phyloP scores from a whole-genome alignment of 768 basidiomycete species.

The Lepiota venenata region DNA sequence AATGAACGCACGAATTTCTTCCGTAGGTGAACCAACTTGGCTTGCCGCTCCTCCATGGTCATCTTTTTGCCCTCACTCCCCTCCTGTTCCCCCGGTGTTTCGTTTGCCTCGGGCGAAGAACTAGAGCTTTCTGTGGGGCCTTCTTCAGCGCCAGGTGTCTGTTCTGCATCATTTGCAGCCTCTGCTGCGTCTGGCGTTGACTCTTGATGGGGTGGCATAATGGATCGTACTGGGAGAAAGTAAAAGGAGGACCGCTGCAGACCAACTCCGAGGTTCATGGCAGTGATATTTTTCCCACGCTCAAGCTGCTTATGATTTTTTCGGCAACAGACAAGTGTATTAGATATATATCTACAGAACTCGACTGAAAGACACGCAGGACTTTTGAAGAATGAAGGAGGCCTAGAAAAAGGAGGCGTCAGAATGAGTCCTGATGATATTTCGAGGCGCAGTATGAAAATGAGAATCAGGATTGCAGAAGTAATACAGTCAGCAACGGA shows the following conservation, averaged over 20 bases:
- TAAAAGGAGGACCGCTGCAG: neutral
- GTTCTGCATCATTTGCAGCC: constrained; percentile 26
- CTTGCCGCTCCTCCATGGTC: constrained; percentile 71
- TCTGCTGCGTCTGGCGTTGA: constrained; percentile 18
- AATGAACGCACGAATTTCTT: constrained; percentile 64
- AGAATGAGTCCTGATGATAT: neutral
- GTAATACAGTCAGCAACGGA: constrained; percentile 44
- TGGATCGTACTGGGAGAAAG: neutral
- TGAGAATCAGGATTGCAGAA: constrained; percentile 58
- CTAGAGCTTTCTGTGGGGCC: neutral
- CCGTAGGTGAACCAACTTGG: constrained; percentile 73
- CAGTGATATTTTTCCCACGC: constrained; percentile 3
- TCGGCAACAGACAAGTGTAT: too few relatives aligned
- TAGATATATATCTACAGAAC: too few relatives aligned
- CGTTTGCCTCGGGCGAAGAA: constrained; percentile 14
- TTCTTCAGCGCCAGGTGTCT: constrained; percentile 21
- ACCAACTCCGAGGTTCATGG: neutral
- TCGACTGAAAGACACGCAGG: neutral
- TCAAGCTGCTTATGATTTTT: neutral
- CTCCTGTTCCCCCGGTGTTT: constrained; percentile 21
- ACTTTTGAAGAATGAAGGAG: neutral
- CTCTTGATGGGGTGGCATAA: neutral
- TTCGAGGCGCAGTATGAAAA: constrained; percentile 5
- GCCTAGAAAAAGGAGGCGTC: neutral
- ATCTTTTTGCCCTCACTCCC: constrained; percentile 24